Base-by-base conservation (phyloP, 2,329 filamentous ascomycete genomes). In the Fusarium nanum region DNA sequence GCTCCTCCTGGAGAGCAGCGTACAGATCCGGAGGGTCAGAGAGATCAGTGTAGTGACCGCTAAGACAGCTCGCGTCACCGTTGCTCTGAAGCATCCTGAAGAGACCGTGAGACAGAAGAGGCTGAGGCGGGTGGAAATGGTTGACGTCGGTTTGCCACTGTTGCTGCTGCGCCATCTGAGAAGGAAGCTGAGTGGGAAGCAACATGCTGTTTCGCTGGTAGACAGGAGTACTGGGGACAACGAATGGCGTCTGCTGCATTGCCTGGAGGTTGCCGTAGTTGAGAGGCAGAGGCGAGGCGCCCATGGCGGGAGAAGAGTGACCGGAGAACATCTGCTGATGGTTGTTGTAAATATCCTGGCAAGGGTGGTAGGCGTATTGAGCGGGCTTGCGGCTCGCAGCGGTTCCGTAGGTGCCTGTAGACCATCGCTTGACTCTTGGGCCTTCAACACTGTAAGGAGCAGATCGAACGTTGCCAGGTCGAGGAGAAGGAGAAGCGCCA, bases 11-110 rank as follows among this genome's bases (percentile, higher is more conserved):
- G 4, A 95, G 84, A 7, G 91, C 91, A 1, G 90, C 91, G 72
- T 93, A 93, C 62, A 95, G 81, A 78, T 95, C 91, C 12, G 92
- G 92, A 6, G 91, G 91, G 68, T 93, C 91, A 11, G 91, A 91
- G 50, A 92, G 83, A 72, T 93, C 91, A 6, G 91, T 85, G 77
- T 92, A 93, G 78, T 93, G 91, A 5, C 88, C 86, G 53, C 90
- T 90, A 40, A 91, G 82, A 1, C 86, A 83, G 77, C 92, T 89
- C 13, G 89, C 86, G 67, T 93, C 91, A 2, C 88, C 90, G 72
- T 93, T 93, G 81, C 90, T 92, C 77, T 92, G 90, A 2, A 93
- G 84, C 83, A 93, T 90, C 63, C 89, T 87, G 81, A 93, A 92
- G 12, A 92, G 82, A 4, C 90, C 90, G 75, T 93, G 91, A 0